A percentile compares a stretch with the other conserved stretches of the same genome.
Conservation (phyloP, 371 early-diverging fungal genomes). For the Choanephora cucurbitarum region DNA sequence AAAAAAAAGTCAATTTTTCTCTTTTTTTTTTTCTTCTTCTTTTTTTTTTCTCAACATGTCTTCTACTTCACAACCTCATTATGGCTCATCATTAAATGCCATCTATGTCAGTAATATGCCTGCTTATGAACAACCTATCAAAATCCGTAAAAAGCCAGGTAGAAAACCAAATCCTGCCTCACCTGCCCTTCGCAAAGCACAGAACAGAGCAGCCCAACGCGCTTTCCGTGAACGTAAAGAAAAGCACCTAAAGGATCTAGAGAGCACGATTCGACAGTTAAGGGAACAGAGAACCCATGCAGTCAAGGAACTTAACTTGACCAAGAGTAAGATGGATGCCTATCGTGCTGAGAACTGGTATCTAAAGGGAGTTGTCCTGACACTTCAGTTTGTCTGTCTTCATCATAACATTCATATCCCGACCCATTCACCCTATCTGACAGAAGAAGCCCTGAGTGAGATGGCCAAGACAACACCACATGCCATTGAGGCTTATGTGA, state of each 20-base stretch:
- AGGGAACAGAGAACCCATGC: slow-evolving; percentile 51
- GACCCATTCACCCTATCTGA: slow-evolving; percentile 43
- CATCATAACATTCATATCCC: slow-evolving; percentile 44
- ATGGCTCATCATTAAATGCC: slow-evolving; percentile 6
- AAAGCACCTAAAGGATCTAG: slow-evolving; percentile 65
- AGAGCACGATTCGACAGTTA: slow-evolving; percentile 63
- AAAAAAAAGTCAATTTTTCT: no score
- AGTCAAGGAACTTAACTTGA: slow-evolving; percentile 42
- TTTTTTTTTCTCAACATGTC: no score
- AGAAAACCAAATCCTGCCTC: slow-evolving; percentile 74
- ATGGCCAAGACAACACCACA: slow-evolving; percentile 42
- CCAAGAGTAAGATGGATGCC: slow-evolving; percentile 49
- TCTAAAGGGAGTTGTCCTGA: slow-evolving; percentile 53
- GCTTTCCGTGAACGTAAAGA: slow-evolving; percentile 82
- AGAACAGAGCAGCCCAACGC: slow-evolving; percentile 79
- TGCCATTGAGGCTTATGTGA: slow-evolving; percentile 44
- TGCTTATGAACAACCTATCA: slow-evolving; percentile 21
- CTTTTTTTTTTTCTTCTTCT: no score
- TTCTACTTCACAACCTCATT: neutral
- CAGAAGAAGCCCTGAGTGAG: slow-evolving; percentile 28
- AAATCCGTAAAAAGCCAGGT: slow-evolving; percentile 57
- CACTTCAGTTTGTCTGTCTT: slow-evolving; percentile 50
- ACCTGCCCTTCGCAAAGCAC: slow-evolving; percentile 72
- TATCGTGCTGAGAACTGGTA: slow-evolving; percentile 62
- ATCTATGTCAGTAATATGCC: slow-evolving; percentile 29